Evolutionary conservation across 2,329 filamentous ascomycete species (phyloP).

Genomic region (Diaporthe destruens): DNA sequence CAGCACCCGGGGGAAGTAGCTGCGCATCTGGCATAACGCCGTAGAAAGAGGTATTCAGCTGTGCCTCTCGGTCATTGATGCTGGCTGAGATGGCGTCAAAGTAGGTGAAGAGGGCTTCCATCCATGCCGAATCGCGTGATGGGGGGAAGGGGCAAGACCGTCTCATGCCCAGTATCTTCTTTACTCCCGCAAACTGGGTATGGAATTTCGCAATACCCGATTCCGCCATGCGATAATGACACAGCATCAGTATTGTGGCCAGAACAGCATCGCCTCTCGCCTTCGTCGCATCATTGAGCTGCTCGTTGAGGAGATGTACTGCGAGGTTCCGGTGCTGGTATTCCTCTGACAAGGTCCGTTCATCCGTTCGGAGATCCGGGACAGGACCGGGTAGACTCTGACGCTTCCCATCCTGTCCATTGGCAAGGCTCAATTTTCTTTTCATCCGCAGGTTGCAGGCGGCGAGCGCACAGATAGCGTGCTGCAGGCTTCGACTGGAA

Average conservation of each 20-base stretch:
- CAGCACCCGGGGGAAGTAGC: slow-evolving; percentile 71
- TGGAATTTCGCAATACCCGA: slow-evolving; percentile 94
- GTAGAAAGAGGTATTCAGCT: slow-evolving; percentile 78
- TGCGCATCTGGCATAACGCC: slow-evolving; percentile 63
- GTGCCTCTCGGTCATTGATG: slow-evolving; percentile 90
- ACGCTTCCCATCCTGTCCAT: slow-evolving; percentile 65
- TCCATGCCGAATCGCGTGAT: slow-evolving; percentile 84
- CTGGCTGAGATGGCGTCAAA: slow-evolving; percentile 94
- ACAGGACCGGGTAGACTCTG: slow-evolving; percentile 56
- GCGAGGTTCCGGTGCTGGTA: slow-evolving; percentile 85
- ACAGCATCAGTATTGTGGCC: slow-evolving; percentile 87
- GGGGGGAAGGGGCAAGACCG: slow-evolving; percentile 64
- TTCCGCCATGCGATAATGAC: slow-evolving; percentile 93
- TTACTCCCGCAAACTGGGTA: slow-evolving; percentile 92
- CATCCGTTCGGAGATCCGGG: slow-evolving; percentile 64
- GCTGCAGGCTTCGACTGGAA: slow-evolving; percentile 85
- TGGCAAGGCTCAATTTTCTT: slow-evolving; percentile 69
- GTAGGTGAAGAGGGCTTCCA: slow-evolving; percentile 93
- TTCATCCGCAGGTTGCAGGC: slow-evolving; percentile 93
- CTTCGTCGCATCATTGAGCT: slow-evolving; percentile 80
- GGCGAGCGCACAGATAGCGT: slow-evolving; percentile 89
- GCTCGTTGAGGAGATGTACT: slow-evolving; percentile 84
- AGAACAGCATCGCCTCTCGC: slow-evolving; percentile 88
- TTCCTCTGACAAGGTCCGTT: slow-evolving; percentile 81
- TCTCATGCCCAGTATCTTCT: slow-evolving; percentile 86